These are phyloP conservation scores for Lentinula sp. DNA, from an alignment of 768 basidiomycete species.

Conservation along the genomic window DNA sequence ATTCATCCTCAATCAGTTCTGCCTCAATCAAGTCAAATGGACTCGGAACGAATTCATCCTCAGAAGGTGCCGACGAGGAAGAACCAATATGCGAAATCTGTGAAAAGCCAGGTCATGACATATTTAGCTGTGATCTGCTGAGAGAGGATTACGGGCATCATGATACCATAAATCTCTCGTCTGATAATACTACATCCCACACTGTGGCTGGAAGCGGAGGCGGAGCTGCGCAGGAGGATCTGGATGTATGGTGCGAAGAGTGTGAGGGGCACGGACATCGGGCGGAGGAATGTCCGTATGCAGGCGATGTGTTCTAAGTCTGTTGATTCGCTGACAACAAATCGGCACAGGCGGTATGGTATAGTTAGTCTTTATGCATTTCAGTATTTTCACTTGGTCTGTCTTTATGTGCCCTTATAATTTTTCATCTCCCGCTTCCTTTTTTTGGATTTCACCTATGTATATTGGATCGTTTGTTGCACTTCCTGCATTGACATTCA, in stretches of 20 bases:
- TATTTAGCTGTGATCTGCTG: slow-evolving; percentile 76
- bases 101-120: slow-evolving; percentile 79
- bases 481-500: too few species aligned
- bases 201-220: not conserved
- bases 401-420: not conserved
- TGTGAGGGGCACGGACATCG: slow-evolving; percentile 78
- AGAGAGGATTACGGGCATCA: slow-evolving; percentile 38
- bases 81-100: slow-evolving; percentile 77
- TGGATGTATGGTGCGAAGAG: slow-evolving; percentile 67
- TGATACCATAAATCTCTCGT: slow-evolving; percentile 1
- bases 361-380: not conserved
- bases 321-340: not conserved
- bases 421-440: too few species aligned
- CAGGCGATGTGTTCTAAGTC: slow-evolving; percentile 76
- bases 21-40: slow-evolving; percentile 4
- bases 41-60: slow-evolving; percentile 15
- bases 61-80: slow-evolving; percentile 12
- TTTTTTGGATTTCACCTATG: not conserved
- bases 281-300: slow-evolving; percentile 77
- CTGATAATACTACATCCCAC: not conserved
- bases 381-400: not conserved
- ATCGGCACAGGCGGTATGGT: slow-evolving; percentile 3
- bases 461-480: too few species aligned
- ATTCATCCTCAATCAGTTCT: slow-evolving; percentile 15
- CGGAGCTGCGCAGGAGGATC: slow-evolving; percentile 6